These are phyloP conservation scores for Trichoderma afroharzianum DNA, from an alignment of 2,329 filamentous ascomycete genomes.

Conservation along the genomic window DNA sequence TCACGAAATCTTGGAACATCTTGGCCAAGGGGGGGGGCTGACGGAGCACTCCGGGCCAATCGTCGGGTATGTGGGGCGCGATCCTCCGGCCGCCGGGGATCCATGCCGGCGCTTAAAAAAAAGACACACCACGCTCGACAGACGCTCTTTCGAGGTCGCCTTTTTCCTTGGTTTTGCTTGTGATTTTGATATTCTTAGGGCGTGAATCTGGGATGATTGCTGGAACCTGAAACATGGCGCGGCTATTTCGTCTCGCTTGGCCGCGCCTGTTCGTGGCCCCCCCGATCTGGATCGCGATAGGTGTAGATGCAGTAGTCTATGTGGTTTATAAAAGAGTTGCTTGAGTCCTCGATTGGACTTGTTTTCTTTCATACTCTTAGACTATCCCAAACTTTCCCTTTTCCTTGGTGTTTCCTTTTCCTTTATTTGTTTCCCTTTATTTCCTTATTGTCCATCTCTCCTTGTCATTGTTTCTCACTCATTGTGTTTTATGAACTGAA, in stretches of 20 bases:
- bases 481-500: background rate
- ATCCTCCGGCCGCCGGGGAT: constrained; percentile 11
- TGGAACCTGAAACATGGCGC: background rate
- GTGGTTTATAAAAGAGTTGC: background rate
- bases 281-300: background rate
- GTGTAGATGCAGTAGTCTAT: no score
- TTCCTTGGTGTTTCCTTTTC: background rate
- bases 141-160: no score
- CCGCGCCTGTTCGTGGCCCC: background rate
- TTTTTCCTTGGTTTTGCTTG: background rate
- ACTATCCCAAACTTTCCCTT: background rate
- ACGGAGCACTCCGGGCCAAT: constrained; percentile 13
- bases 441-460: constrained; percentile 1
- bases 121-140: background rate
- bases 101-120: constrained; percentile 12
- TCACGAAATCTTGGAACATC: background rate
- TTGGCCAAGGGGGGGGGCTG: background rate
- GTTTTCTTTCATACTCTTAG: background rate
- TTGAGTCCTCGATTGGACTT: background rate
- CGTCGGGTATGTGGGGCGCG: constrained; percentile 11
- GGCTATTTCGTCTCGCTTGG: background rate
- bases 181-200: background rate
- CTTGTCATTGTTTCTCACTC: background rate
- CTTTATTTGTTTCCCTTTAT: background rate
- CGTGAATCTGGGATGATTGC: background rate